phyloP scores from a whole-genome alignment of 192 early-diverging fungal species.

The Coemansia sp. region DNA sequence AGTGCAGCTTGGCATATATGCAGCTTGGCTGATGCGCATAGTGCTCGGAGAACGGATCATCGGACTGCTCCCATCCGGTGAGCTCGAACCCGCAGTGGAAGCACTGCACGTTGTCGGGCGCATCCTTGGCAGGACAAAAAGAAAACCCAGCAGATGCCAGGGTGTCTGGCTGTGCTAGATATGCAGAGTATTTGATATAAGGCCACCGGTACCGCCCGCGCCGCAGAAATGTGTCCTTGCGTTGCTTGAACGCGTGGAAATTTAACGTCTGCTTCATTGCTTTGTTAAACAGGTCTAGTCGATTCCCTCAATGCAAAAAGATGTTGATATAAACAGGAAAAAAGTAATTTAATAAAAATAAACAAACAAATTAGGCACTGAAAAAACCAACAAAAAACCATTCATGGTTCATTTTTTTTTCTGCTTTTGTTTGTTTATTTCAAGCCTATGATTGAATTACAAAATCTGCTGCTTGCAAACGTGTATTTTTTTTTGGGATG shows the following conservation, averaged over 20 bases:
- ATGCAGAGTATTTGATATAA: constrained; percentile 40
- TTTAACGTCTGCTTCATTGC: constrained; percentile 27
- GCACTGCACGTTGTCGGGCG: constrained; percentile 53
- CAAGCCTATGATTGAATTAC: not conserved
- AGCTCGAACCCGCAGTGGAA: constrained; percentile 53
- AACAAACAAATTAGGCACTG: not conserved
- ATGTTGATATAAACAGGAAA: not conserved
- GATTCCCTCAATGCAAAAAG: not conserved
- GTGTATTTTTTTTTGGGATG: too few species aligned
- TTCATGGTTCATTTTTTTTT: not conserved
- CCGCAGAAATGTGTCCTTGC: constrained; percentile 49
- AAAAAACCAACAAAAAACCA: not conserved
- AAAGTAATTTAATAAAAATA: not conserved
- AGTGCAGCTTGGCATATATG: constrained; percentile 45
- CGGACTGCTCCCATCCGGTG: constrained; percentile 50
- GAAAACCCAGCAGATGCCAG: constrained; percentile 53
- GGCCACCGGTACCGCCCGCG: constrained; percentile 48
- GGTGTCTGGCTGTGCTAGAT: constrained; percentile 47
- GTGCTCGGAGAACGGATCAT: constrained; percentile 57
- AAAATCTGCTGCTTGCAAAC: not conserved
- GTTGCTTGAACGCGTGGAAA: constrained; percentile 35
- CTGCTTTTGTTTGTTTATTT: not conserved
- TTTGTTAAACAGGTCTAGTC: not conserved
- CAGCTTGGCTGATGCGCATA: constrained; percentile 41
- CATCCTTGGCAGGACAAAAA: constrained; percentile 52